These are phyloP conservation scores for Xylariales sp. DNA, from an alignment of 2,329 filamentous ascomycete species.

Conservation along the genomic window DNA sequence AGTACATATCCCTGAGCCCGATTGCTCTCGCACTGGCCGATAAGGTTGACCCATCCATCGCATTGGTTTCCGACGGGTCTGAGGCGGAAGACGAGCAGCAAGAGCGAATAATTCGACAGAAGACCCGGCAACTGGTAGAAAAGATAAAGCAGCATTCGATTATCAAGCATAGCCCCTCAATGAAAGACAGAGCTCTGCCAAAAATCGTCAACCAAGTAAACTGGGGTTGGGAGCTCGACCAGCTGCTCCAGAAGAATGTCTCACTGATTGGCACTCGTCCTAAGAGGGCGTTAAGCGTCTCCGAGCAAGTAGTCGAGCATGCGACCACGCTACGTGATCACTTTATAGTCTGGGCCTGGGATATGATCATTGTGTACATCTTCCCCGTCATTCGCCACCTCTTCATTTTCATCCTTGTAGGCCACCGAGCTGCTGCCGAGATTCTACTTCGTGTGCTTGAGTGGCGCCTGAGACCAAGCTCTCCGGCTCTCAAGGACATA, in stretches of 20 bases:
- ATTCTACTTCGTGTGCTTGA: slow-evolving; percentile 74
- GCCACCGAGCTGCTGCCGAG: slow-evolving; percentile 78
- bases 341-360: slow-evolving; percentile 63
- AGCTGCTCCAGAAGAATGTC: slow-evolving; percentile 83
- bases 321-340: slow-evolving; percentile 82
- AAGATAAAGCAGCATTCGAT: slow-evolving; percentile 90
- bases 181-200: slow-evolving; percentile 76
- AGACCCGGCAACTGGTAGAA: slow-evolving; percentile 66
- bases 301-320: slow-evolving; percentile 89
- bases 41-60: slow-evolving; percentile 44
- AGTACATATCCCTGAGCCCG: slow-evolving; percentile 88
- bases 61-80: slow-evolving; percentile 39
- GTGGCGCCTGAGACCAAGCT: slow-evolving; percentile 74
- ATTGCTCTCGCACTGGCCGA: slow-evolving; percentile 84
- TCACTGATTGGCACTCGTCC: slow-evolving; percentile 76
- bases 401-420: slow-evolving; percentile 75
- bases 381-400: slow-evolving; percentile 70
- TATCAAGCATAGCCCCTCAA: slow-evolving; percentile 67
- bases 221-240: slow-evolving; percentile 86
- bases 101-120: slow-evolving; percentile 52
- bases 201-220: slow-evolving; percentile 92
- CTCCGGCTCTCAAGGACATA: slow-evolving; percentile 86
- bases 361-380: slow-evolving; percentile 68
- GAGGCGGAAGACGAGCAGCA: slow-evolving; percentile 71
- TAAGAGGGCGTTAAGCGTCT: slow-evolving; percentile 85